These are phyloP conservation scores for Pholiota microspora DNA, from an alignment of 768 basidiomycete genomes.

Conservation along the genomic window DNA sequence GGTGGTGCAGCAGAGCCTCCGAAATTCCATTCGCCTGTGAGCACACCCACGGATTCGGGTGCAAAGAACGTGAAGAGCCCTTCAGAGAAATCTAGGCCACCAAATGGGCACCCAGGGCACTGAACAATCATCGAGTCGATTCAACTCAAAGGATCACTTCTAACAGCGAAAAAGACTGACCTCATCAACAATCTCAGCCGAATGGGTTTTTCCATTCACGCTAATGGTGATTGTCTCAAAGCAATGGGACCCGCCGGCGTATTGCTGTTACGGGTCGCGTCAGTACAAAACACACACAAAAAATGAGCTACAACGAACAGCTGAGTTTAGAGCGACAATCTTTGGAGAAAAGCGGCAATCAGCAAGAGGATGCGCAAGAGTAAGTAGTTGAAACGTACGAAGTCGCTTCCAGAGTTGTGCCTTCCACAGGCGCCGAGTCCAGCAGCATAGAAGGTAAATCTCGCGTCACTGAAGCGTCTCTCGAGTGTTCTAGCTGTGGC, in stretches of 20 bases:
- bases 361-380: background rate
- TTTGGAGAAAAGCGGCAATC: constrained; percentile 4
- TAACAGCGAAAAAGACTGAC: constrained; percentile 26
- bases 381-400: constrained; percentile 19
- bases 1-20: constrained; percentile 20
- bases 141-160: background rate
- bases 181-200: constrained; percentile 54
- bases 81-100: constrained; percentile 59
- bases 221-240: constrained; percentile 52
- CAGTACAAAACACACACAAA: background rate
- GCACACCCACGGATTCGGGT: constrained; percentile 38
- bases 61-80: constrained; percentile 62
- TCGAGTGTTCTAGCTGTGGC: constrained; percentile 25
- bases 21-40: constrained; percentile 57
- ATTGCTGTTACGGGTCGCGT: constrained; percentile 19
- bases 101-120: constrained; percentile 47
- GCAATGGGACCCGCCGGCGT: constrained; percentile 36
- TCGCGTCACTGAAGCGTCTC: constrained; percentile 37
- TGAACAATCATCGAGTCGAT: constrained; percentile 7
- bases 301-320: constrained; percentile 14
- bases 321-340: constrained; percentile 25
- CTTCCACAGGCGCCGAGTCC: constrained; percentile 31
- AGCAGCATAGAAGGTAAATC: constrained; percentile 55
- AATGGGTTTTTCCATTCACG: constrained; percentile 41
- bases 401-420: constrained; percentile 24